phyloP scores from a whole-genome alignment of 495 filamentous ascomycete genomes.

The Aspergillus wentii region DNA sequence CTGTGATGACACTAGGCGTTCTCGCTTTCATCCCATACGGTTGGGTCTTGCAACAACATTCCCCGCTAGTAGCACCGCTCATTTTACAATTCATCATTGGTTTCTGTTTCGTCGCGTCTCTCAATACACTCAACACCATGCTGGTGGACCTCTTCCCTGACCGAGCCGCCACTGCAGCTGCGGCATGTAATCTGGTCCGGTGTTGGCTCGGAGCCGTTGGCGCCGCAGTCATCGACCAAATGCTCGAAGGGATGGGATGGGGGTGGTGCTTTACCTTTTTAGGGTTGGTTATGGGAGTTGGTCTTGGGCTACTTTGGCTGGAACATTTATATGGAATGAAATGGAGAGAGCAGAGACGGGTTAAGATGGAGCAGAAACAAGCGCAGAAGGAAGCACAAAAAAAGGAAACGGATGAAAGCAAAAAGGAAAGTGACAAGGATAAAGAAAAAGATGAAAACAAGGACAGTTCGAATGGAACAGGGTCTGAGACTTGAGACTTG shows the following conservation, averaged over 20 bases:
- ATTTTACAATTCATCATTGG: constrained; percentile 54
- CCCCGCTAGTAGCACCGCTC: constrained; percentile 44
- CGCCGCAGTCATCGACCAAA: constrained; percentile 53
- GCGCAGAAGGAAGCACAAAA: constrained; percentile 2
- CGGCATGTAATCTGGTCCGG: constrained; percentile 62
- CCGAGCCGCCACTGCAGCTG: constrained; percentile 54
- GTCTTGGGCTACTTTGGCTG: constrained; percentile 8
- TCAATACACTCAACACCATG: constrained; percentile 36
- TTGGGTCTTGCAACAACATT: constrained; percentile 48
- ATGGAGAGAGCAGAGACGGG: constrained; percentile 35
- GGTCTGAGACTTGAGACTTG: too few relatives aligned
- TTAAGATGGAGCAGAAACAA: constrained; percentile 11
- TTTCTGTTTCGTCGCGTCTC: constrained; percentile 43
- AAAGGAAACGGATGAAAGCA: neutral
- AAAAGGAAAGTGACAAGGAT: constrained; percentile 1
- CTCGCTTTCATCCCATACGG: constrained; percentile 46
- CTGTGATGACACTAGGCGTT: constrained; percentile 36
- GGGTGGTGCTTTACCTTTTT: constrained; percentile 59
- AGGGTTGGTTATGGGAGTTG: neutral
- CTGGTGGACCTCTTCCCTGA: constrained; percentile 59
- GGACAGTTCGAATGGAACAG: neutral
- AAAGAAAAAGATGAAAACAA: too few relatives aligned
- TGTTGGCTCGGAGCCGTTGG: constrained; percentile 60
- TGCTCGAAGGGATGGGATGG: constrained; percentile 55
- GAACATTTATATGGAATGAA: constrained; percentile 30